Base-by-base conservation (phyloP, 148 eudicot species). In the Silene latifolia region DNA sequence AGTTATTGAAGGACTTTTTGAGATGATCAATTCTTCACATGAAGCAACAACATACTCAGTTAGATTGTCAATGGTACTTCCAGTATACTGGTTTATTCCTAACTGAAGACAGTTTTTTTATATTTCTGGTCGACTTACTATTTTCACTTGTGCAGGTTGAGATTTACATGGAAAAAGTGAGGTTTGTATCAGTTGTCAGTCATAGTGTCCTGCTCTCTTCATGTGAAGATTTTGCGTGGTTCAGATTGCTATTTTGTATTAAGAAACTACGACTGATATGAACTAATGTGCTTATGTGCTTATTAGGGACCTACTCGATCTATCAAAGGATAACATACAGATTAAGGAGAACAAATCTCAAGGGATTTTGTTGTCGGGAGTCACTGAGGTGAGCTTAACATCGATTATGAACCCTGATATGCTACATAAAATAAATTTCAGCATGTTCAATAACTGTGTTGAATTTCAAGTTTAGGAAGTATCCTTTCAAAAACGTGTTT, bases 101-200 rank as follows among this genome's bases (percentile, higher is more conserved):
- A 29, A 66, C 19, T 12, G 23, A 46, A 5, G 69, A 44, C 35
- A 24, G 35, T 35, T n/a, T 7, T 21, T 19, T 56, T 74, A 69
- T 21, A 17, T 72, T 46, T 58, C 69, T 44, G 25, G 21, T 6
- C n/a, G 18, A 56, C 72, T 74, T 51, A 78, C 23, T 27, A 7
- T 13, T 63, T 15, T 48, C 64, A 74, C 63, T 73, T 42, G 63
- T 80, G 62, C 87, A 93, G 98, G 97, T 91, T 44, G 98, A 93
- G 87, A 91, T 93, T 69, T 93, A 91, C 76, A 88, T 93, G 98
- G 98, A 93, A 85, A 93, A 85, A 87, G 90, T 93, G 76, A 93
- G 98, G 98, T 93, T 74, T 72, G 97, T 83, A 68, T 77, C 32
- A 39, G 27, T 35, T 9, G 57, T 48, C 15, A 21, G 63, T 44